Percentiles rank a stretch among this genome's conserved stretches.
Evolutionary conservation across 441 rosid species (phyloP).

Genomic region (Brassica hybrid): DNA sequence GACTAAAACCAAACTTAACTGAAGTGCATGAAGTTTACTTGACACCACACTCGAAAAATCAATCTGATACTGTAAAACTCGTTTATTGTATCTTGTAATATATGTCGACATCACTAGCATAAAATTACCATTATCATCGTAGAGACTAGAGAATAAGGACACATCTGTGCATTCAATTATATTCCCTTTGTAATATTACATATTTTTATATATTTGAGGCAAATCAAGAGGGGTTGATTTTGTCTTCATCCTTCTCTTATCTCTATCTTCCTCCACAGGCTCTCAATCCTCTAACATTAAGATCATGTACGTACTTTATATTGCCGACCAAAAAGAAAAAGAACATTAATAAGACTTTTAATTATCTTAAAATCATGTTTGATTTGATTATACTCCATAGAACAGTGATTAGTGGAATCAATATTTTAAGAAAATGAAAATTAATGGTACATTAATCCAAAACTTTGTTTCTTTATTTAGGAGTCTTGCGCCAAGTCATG

Average conservation of each 20-base stretch:
- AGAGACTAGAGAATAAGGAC: slow-evolving; percentile 12
- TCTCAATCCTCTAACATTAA: slow-evolving; percentile 32
- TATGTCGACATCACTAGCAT: slow-evolving; percentile 1
- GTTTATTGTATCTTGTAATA: background rate
- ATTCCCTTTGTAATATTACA: slow-evolving; percentile 33
- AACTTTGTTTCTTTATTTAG: background rate
- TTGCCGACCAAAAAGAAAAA: slow-evolving; percentile 5
- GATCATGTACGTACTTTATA: slow-evolving; percentile 16
- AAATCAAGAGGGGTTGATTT: background rate
- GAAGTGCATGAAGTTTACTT: background rate
- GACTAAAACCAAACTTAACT: background rate
- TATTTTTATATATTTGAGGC: background rate
- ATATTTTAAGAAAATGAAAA: background rate
- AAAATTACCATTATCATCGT: slow-evolving; percentile 26
- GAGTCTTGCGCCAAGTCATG: slow-evolving; percentile 25
- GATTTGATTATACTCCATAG: background rate
- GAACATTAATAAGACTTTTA: background rate
- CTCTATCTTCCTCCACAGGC: slow-evolving; percentile 33
- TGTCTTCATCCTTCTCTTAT: slow-evolving; percentile 40
- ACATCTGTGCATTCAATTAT: slow-evolving; percentile 14
- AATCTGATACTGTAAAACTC: slow-evolving; percentile 10
- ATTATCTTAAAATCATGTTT: background rate
- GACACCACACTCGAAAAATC: background rate
- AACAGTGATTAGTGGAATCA: background rate
- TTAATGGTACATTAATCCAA: background rate